Base-by-base conservation (phyloP, 345 rosid species). In the Chamaenerion angustifolium region DNA sequence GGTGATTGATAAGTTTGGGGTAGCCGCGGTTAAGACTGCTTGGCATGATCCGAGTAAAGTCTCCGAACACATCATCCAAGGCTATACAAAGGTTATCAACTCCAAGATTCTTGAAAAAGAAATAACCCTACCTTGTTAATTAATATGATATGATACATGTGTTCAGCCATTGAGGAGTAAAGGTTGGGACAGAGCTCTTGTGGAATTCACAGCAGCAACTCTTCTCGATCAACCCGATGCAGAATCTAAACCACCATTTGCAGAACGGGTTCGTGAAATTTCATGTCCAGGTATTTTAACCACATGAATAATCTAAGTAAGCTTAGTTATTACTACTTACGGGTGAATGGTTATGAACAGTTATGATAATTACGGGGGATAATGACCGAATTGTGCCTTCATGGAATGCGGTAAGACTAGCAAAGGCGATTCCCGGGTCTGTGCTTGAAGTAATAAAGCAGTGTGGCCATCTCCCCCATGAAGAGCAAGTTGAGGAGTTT, bases 401-500 rank as follows among this genome's bases (percentile, higher is more conserved):
- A 18, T 86, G 98, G 95, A 90, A 86, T 65, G 89, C 94, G 3
- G 64, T 75, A 75, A 69, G 76, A 64, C 81, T 89, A 54, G 53
- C 87, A 17, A 59, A 48, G 58, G 92, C 81, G 42, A 81, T 86
- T 49, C 88, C 95, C 5, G 82, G 82, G 49, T 77, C 92, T 11
- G 61, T 64, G 46, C 65, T 83, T 6, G 74, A 81, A 75, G 76
- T 83, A 18, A 71, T 90, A 19, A 68, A 78, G 77, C 63, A 79
- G 43, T 90, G 95, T 44, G 95, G 98, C 13, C 95, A 90, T 68
- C 69, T 90, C 57, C 95, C 95, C 3, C 98, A 81, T n/a, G 92
- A 90, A 60, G 95, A 90, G 62, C 83, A 79, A 54, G 83, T 78
- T 4, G 86, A 83, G 51, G 92, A 88, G 61, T 88, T 88, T 68